Percentiles rank a stretch among this genome's conserved stretches.
These are phyloP conservation scores for Macrocybe gigantea DNA, from an alignment of 768 basidiomycete species.

Conservation along the genomic window DNA sequence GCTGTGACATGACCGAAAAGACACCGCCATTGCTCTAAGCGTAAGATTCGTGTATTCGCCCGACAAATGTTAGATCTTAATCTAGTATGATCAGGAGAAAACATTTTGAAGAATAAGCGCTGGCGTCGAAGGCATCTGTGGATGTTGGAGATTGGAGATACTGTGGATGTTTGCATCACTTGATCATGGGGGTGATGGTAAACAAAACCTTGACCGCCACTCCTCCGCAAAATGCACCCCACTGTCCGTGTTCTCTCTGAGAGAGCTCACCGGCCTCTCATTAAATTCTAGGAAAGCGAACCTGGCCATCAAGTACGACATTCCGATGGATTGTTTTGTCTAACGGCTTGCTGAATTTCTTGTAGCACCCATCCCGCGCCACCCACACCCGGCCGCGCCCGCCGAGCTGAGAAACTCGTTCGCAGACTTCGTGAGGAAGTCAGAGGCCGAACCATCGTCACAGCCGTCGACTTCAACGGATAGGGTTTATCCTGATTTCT, in stretches of 20 bases:
- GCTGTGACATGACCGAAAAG: background rate
- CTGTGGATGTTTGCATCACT: background rate
- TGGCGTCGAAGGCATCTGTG: background rate
- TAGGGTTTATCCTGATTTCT: slow-evolving; percentile 39
- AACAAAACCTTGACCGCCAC: too few species aligned
- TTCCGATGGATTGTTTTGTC: background rate
- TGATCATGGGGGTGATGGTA: too few species aligned
- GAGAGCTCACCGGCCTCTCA: slow-evolving; percentile 51
- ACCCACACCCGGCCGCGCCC: slow-evolving; percentile 67
- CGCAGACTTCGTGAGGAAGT: slow-evolving; percentile 29
- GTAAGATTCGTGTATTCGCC: slow-evolving; percentile 19
- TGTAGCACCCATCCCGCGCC: slow-evolving; percentile 32
- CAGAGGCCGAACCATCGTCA: slow-evolving; percentile 22
- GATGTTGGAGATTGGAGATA: background rate
- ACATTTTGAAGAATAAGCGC: background rate
- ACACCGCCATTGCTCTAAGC: slow-evolving; percentile 10
- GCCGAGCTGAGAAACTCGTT: slow-evolving; percentile 49
- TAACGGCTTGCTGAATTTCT: slow-evolving; percentile 1
- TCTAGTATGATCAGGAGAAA: background rate
- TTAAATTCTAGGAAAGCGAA: slow-evolving; percentile 55
- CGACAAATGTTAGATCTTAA: slow-evolving; percentile 3
- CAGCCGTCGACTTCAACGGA: slow-evolving; percentile 9
- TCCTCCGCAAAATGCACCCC: slow-evolving; percentile 19
- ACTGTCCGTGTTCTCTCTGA: slow-evolving; percentile 30
- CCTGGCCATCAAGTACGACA: slow-evolving; percentile 32